Evolutionary conservation across 2,329 filamentous ascomycete genomes (phyloP).

Genomic region (Penicillium sp.): DNA sequence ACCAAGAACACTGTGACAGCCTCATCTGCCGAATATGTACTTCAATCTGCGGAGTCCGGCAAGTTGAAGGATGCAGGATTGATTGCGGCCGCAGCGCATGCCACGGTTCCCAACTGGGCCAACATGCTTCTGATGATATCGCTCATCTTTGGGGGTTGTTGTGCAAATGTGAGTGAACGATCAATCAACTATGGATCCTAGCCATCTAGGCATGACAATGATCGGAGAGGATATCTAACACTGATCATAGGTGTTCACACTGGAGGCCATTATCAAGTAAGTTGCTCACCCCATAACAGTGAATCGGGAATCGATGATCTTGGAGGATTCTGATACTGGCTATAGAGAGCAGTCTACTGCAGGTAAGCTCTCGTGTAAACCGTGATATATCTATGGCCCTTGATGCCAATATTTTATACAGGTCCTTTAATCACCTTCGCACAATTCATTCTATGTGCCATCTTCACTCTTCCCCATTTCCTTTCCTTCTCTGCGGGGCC

Average conservation of each 20-base stretch:
- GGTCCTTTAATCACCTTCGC: conserved; percentile 86
- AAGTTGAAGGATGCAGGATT: conserved; percentile 18
- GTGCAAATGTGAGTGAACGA: conserved; percentile 72
- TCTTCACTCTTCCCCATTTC: conserved; percentile 75
- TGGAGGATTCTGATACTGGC: conserved; percentile 7
- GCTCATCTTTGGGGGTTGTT: conserved; percentile 94
- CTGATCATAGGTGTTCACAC: conserved; percentile 75
- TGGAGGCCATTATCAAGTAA: conserved; percentile 94
- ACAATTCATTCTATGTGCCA: conserved; percentile 80
- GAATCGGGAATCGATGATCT: not conserved
- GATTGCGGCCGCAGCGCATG: conserved; percentile 30
- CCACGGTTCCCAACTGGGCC: conserved; percentile 60
- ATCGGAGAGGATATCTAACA: not conserved
- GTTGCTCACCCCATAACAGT: conserved; percentile 30
- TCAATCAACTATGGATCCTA: not conserved
- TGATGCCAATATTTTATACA: conserved; percentile 33
- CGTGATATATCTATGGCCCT: not conserved
- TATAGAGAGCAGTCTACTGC: conserved; percentile 77
- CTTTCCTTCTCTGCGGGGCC: conserved; percentile 62
- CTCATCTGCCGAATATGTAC: not conserved
- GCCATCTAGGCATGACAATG: too few species aligned
- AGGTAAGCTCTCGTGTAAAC: conserved; percentile 54
- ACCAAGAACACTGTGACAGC: not conserved
- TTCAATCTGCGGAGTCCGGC: not conserved
- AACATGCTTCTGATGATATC: conserved; percentile 68